A percentile compares a stretch with the other conserved stretches of the same genome.
Conservation (phyloP, 768 basidiomycete species). For the Suillus placidus region DNA sequence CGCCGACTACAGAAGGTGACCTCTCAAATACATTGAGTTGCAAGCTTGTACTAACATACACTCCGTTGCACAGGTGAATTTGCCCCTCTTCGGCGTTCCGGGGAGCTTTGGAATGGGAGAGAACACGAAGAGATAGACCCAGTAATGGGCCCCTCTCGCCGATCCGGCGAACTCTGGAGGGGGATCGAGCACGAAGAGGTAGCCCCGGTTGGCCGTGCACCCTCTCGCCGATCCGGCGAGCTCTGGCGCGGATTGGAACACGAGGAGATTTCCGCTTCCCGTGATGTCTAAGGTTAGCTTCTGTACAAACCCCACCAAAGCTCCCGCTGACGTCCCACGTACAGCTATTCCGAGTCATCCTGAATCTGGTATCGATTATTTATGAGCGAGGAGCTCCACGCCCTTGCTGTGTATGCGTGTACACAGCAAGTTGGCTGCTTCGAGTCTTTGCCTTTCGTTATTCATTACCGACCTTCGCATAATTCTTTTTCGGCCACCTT, state of each 20-base stretch:
- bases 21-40: not conserved
- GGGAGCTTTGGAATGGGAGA: not conserved
- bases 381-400: not conserved
- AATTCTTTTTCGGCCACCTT: not conserved
- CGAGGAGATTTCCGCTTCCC: not conserved
- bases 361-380: not conserved
- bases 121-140: not conserved
- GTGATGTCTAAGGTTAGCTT: not conserved
- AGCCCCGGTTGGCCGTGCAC: not conserved
- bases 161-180: not conserved
- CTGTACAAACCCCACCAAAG: not conserved
- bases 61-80: not conserved
- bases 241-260: slow-evolving; percentile 3
- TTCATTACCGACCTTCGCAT: not conserved
- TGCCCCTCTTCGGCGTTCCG: not conserved
- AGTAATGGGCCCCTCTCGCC: not conserved
- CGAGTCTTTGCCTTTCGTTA: not conserved
- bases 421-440: not conserved
- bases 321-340: not conserved
- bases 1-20: not conserved
- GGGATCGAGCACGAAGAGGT: not conserved
- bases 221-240: not conserved
- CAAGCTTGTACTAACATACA: not conserved
- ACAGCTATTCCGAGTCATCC: not conserved
- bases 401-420: not conserved